Evolutionary conservation across 2,329 filamentous ascomycete genomes (phyloP).

Genomic region (Xylaria sp.): DNA sequence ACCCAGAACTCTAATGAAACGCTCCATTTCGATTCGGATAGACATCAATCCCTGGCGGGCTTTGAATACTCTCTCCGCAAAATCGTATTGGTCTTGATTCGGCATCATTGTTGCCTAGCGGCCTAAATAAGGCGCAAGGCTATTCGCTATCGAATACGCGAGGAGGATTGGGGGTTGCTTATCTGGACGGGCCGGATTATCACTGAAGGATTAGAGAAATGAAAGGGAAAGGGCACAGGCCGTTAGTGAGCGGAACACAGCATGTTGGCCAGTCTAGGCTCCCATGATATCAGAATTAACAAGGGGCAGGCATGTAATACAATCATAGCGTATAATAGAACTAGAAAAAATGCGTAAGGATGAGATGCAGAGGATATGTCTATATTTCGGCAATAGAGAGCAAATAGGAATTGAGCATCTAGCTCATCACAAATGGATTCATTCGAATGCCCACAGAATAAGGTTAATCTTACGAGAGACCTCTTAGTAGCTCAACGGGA

Average conservation of each 20-base stretch:
- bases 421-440: background rate
- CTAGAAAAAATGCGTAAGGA: background rate
- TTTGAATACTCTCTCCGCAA: background rate
- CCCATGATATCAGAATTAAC: background rate
- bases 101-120: background rate
- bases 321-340: conserved; percentile 9
- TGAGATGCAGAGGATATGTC: background rate
- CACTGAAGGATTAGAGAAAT: background rate
- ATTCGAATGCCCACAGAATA: background rate
- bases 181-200: too few relatives aligned
- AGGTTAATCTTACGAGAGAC: background rate
- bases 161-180: background rate
- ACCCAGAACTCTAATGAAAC: background rate
- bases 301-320: conserved; percentile 5
- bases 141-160: background rate
- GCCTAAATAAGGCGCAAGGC: background rate
- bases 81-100: background rate
- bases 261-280: background rate
- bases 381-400: background rate
- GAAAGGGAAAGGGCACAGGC: background rate
- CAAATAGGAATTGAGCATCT: background rate
- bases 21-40: conserved; percentile 2
- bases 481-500: background rate
- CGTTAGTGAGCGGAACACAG: background rate
- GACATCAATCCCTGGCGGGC: background rate